Evolutionary conservation across 169 alveolate genomes (phyloP).

Genomic region (Perkinsus chesapeaki): DNA sequence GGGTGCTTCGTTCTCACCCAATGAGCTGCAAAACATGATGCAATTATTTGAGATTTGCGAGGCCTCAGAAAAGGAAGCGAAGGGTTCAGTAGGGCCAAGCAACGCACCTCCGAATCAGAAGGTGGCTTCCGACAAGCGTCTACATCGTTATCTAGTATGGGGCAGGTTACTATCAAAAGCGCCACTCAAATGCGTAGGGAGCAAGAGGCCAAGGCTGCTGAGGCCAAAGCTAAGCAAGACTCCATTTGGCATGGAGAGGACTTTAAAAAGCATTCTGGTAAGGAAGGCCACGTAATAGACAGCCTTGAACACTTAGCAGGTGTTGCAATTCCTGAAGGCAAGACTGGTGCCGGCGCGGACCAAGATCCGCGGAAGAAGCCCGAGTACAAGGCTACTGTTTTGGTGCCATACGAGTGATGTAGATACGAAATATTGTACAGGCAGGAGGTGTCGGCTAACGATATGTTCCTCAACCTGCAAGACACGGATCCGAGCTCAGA

Average conservation of each 20-base stretch:
- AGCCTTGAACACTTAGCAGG: not conserved
- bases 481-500: not conserved
- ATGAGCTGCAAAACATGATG: not conserved
- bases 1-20: not conserved
- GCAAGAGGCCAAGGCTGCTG: not conserved
- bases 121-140: not conserved
- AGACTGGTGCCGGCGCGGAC: not conserved
- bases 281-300: not conserved
- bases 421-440: not conserved
- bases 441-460: not conserved
- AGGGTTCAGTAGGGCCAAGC: not conserved
- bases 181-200: not conserved
- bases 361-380: not conserved
- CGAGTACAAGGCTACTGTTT: not conserved
- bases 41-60: not conserved
- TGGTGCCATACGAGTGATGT: not conserved
- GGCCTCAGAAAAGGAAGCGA: not conserved
- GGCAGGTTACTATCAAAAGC: not conserved
- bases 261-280: not conserved
- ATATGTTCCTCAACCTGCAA: not conserved
- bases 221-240: not conserved
- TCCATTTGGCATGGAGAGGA: not conserved
- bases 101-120: not conserved
- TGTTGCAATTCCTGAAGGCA: not conserved
- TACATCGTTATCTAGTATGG: not conserved